These are phyloP conservation scores for Tilletia setariae DNA, from an alignment of 1,284 basidiomycete genomes.

Conservation along the genomic window DNA sequence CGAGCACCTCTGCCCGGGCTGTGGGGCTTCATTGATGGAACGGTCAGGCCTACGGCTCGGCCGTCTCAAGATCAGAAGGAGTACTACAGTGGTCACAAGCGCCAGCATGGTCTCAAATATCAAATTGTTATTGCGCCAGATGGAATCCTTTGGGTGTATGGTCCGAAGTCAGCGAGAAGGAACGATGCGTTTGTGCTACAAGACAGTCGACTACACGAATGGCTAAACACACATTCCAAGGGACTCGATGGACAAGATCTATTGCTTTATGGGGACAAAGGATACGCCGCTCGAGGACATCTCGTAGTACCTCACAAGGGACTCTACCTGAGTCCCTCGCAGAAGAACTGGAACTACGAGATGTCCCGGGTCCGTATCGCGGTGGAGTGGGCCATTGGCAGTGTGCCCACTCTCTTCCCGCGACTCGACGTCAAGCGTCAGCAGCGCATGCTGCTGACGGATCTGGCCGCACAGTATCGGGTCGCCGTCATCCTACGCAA, in stretches of 20 bases:
- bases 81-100: not conserved
- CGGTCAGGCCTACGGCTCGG: not conserved
- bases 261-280: not conserved
- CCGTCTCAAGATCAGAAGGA: not conserved
- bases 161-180: not conserved
- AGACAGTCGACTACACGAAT: not conserved
- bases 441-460: not conserved
- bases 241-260: not conserved
- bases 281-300: not conserved
- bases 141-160: conserved; percentile 2
- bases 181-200: not conserved
- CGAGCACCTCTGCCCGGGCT: not conserved
- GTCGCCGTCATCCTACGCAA: not conserved
- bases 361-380: not conserved
- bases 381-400: not conserved
- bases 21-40: not conserved
- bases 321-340: not conserved
- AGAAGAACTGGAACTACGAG: not conserved
- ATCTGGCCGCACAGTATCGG: not conserved
- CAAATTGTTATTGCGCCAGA: not conserved
- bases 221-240: not conserved
- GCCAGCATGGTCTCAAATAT: not conserved
- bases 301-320: not conserved
- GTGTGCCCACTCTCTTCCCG: not conserved
- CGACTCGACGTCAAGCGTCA: not conserved